Evolutionary conservation across 768 basidiomycete genomes (phyloP).

Genomic region (Sporobolomyces phaffii): DNA sequence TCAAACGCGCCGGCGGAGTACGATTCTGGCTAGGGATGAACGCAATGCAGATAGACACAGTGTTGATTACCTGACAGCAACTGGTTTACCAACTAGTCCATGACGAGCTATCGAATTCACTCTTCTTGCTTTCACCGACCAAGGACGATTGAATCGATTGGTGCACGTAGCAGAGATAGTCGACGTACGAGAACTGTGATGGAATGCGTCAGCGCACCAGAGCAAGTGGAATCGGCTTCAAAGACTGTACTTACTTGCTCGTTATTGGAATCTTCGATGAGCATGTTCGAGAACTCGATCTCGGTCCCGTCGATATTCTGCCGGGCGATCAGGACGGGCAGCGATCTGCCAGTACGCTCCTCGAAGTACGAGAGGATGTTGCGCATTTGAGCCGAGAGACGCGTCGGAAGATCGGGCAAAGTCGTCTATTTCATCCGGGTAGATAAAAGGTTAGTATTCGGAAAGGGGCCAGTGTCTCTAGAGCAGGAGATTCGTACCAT

Average conservation of each 20-base stretch:
- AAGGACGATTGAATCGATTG: conserved; percentile 46
- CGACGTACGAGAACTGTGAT: conserved; percentile 36
- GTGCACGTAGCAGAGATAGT: conserved; percentile 49
- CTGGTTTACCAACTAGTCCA: conserved; percentile 20
- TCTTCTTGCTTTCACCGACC: conserved; percentile 36
- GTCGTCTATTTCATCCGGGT: conserved; percentile 51
- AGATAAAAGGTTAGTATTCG: no score
- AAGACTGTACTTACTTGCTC: conserved; percentile 51
- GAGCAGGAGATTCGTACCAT: conserved; percentile 53
- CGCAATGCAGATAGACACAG: no score
- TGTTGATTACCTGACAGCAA: background rate
- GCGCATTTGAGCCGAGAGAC: conserved; percentile 73
- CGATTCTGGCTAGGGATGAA: no score
- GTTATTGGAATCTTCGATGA: conserved; percentile 94
- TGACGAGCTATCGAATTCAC: conserved; percentile 15
- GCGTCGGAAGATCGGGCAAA: conserved; percentile 66
- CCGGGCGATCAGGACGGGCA: conserved; percentile 64
- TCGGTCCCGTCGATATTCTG: conserved; percentile 87
- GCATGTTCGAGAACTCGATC: conserved; percentile 93
- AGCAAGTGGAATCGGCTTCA: background rate
- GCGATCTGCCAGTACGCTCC: conserved; percentile 42
- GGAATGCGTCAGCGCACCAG: background rate
- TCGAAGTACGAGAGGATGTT: conserved; percentile 69
- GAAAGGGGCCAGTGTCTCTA: no score
- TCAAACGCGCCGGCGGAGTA: no score